These are phyloP conservation scores for Bimuria novae-zelandiae DNA, from an alignment of 2,329 filamentous ascomycete genomes.

Conservation along the genomic window DNA sequence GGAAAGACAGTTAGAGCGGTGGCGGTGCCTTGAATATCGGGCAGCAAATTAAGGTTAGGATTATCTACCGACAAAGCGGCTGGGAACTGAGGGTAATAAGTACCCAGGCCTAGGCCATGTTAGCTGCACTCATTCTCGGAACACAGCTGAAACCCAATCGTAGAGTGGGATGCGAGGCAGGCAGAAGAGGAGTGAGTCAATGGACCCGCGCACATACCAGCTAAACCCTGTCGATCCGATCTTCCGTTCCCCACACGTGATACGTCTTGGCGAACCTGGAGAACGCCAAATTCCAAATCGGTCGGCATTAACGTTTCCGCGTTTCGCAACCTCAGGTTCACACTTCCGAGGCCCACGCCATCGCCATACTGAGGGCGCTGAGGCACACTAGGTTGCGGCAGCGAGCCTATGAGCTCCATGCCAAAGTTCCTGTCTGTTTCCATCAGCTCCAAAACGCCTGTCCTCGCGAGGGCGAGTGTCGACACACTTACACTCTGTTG, in stretches of 20 bases:
- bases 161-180: constrained; percentile 9
- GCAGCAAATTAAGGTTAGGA: constrained; percentile 31
- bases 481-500: constrained; percentile 41
- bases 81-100: constrained; percentile 35
- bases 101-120: constrained; percentile 32
- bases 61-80: constrained; percentile 22
- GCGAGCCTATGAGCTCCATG: constrained; percentile 33
- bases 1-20: constrained; percentile 36
- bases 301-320: constrained; percentile 33
- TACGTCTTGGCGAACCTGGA: background rate
- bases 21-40: constrained; percentile 35
- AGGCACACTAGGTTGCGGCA: constrained; percentile 33
- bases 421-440: constrained; percentile 40
- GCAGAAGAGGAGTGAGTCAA: constrained; percentile 32
- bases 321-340: constrained; percentile 39
- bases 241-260: constrained; percentile 7
- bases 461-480: constrained; percentile 8
- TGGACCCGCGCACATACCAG: constrained; percentile 22
- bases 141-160: constrained; percentile 34
- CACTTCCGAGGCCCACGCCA: constrained; percentile 21
- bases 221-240: constrained; percentile 11
- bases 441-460: constrained; percentile 35
- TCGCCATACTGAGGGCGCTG: constrained; percentile 23
- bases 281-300: constrained; percentile 22
- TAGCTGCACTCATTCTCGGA: constrained; percentile 17